Conservation (phyloP, 768 basidiomycete genomes). For the Cystobasidium ongulense region DNA sequence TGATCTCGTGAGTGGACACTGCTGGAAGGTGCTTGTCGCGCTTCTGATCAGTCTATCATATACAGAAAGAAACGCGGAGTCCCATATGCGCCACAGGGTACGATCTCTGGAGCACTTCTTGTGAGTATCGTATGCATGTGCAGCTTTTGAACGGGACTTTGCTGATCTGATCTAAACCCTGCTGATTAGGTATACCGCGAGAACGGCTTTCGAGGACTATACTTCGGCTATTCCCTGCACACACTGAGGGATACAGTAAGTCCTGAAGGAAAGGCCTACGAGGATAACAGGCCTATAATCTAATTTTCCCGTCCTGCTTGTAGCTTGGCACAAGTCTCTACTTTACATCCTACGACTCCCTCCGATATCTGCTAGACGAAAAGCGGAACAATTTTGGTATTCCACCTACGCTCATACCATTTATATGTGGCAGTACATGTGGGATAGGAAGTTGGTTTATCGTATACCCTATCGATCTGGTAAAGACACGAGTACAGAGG, state of each 20-base stretch:
- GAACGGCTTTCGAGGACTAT: conserved; percentile 38
- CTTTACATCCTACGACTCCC: conserved; percentile 42
- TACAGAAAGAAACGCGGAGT: conserved; percentile 37
- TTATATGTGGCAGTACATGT: conserved; percentile 35
- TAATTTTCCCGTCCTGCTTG: too few relatives aligned
- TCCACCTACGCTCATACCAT: conserved; percentile 34
- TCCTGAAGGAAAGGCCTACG: background rate
- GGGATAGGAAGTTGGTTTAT: conserved; percentile 37
- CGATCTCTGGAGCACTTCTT: conserved; percentile 35
- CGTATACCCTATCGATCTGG: conserved; percentile 31
- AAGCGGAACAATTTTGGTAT: conserved; percentile 10
- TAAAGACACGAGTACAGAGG: conserved; percentile 40
- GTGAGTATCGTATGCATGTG: background rate
- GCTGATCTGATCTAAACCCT: background rate
- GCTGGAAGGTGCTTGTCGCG: background rate
- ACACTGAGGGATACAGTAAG: conserved; percentile 37
- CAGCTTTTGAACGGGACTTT: background rate
- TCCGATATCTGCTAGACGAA: conserved; percentile 33
- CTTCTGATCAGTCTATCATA: background rate
- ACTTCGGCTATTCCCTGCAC: conserved; percentile 39
- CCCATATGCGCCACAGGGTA: conserved; percentile 37
- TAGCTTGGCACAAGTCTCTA: conserved; percentile 14
- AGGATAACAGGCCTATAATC: background rate
- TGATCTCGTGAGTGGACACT: conserved; percentile 33
- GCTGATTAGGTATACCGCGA: conserved; percentile 28